These are phyloP conservation scores for Fusarium agapanthi DNA, from an alignment of 2,329 filamentous ascomycete species.

Conservation along the genomic window DNA sequence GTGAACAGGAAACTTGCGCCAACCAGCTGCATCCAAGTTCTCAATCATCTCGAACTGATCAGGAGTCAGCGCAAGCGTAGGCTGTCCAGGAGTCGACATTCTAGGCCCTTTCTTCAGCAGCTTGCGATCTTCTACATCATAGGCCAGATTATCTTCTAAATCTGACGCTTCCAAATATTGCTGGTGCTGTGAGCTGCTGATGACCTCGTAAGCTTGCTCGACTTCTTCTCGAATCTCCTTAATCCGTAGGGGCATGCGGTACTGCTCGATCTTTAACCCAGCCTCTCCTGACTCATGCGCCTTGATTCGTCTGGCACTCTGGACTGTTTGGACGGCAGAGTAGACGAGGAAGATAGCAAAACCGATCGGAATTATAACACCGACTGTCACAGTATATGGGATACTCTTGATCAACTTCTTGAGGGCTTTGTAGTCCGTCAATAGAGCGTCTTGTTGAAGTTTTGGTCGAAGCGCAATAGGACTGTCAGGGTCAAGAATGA, in stretches of 20 bases:
- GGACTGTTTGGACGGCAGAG: conserved; percentile 77
- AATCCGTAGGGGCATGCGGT: conserved; percentile 79
- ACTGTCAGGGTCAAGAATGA: conserved; percentile 75
- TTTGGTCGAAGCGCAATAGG: conserved; percentile 64
- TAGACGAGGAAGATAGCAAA: conserved; percentile 77
- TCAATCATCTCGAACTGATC: conserved; percentile 88
- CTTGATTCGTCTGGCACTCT: conserved; percentile 77
- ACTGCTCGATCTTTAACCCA: conserved; percentile 73
- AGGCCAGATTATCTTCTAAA: conserved; percentile 49
- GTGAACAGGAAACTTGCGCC: conserved; percentile 74
- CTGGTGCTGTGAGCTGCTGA: conserved; percentile 73
- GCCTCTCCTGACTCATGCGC: conserved; percentile 77
- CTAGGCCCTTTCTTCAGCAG: conserved; percentile 53
- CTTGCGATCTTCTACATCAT: conserved; percentile 50
- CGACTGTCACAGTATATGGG: conserved; percentile 71
- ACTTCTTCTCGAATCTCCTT: conserved; percentile 79
- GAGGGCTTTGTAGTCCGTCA: conserved; percentile 45
- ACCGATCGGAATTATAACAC: conserved; percentile 77
- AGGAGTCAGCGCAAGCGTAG: conserved; percentile 79
- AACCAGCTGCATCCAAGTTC: conserved; percentile 72
- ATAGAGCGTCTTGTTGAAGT: conserved; percentile 41
- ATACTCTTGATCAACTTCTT: conserved; percentile 58
- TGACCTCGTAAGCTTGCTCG: conserved; percentile 78
- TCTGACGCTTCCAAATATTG: conserved; percentile 73
- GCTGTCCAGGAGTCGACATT: conserved; percentile 59